Evolutionary conservation across 139 green algal species (phyloP), one percentile per base, ranked within the genome.

Genomic region (Pleodorina starrii): DNA sequence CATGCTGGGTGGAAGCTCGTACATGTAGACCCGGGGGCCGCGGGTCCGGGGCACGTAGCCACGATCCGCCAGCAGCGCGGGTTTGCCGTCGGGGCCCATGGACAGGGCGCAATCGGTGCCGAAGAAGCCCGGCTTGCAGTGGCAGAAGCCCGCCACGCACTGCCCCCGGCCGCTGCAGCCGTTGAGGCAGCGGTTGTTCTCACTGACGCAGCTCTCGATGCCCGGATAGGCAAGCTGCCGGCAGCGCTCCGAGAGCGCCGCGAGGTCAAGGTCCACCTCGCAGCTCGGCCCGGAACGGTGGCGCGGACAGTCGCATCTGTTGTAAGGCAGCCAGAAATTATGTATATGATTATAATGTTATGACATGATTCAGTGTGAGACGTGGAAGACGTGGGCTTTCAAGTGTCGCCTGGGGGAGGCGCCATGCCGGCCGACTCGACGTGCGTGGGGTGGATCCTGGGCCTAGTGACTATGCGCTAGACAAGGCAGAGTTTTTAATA

Each of bases 101-200:
- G 90, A 92, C 42, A 90, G 51, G 2, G 78, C 75, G 71, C 90
- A 92, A 76, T 92, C 90, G 10, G 51, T 63, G 40, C 90, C 90
- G 44, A 79, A 92, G 54, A 59, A 90, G 19, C 90, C 90, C 29
- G 54, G 54, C 54, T 73, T 3, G 74, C 89, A 92, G 19, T 88
- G 60, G 60, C 89, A 92, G 81, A 81, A 88, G 11, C 89, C 89
- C 5, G 63, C 75, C 6, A 63, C 14, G 50, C 89, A 92, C 1
- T 44, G 38, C 35, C 89, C 89, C 1, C 50, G 12, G 32, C 5
- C 2, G 63, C 68, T 85, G 84, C 89, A 92, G 48, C 14, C 66
- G 73, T 92, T 92, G 25, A 85, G 19, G 77, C 89, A 92, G 36
- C 21, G 29, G 43, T 83, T 83, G n/a, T 4, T 73, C 5, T 54